Conservation (phyloP, 2,329 filamentous ascomycete species). For the Ilyonectria destructans region DNA sequence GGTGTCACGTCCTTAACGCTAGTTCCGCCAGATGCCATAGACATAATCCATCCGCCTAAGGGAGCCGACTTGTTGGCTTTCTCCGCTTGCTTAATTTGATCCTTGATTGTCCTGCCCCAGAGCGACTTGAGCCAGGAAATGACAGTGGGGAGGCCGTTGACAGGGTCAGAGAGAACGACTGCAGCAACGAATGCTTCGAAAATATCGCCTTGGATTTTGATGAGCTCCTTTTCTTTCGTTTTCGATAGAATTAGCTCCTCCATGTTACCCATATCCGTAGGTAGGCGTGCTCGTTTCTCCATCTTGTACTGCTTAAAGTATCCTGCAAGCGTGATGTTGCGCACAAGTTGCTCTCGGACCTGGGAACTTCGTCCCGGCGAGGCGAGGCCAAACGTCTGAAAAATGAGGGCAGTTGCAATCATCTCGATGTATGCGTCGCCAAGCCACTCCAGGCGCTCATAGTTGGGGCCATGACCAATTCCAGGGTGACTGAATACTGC, state of each 20-base stretch:
- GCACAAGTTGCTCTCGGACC: slow-evolving; percentile 84
- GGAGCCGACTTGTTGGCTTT: slow-evolving; percentile 28
- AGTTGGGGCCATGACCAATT: slow-evolving; percentile 60
- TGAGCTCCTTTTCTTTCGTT: slow-evolving; percentile 67
- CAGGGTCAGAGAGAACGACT: slow-evolving; percentile 78
- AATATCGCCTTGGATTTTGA: slow-evolving; percentile 87
- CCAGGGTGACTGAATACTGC: slow-evolving; percentile 80
- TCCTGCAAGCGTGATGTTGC: slow-evolving; percentile 82
- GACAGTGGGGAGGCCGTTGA: slow-evolving; percentile 73
- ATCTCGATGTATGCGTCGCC: slow-evolving; percentile 90
- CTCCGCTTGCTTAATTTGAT: slow-evolving; percentile 66
- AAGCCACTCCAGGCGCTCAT: slow-evolving; percentile 90
- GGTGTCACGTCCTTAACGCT: slow-evolving; percentile 33
- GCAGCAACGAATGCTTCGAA: slow-evolving; percentile 94
- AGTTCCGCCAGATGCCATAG: not conserved
- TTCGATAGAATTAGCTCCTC: slow-evolving; percentile 44
- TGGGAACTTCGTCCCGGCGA: slow-evolving; percentile 81
- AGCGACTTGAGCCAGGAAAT: slow-evolving; percentile 82
- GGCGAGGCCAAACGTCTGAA: slow-evolving; percentile 77
- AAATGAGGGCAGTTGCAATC: slow-evolving; percentile 83
- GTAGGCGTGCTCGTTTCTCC: slow-evolving; percentile 74
- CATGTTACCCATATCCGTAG: slow-evolving; percentile 58
- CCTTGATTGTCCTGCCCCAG: slow-evolving; percentile 78
- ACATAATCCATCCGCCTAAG: not conserved
- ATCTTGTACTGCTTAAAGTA: slow-evolving; percentile 83